Base-by-base conservation (phyloP, 2,329 filamentous ascomycete genomes). In the Hirsutella rhossiliensis region DNA sequence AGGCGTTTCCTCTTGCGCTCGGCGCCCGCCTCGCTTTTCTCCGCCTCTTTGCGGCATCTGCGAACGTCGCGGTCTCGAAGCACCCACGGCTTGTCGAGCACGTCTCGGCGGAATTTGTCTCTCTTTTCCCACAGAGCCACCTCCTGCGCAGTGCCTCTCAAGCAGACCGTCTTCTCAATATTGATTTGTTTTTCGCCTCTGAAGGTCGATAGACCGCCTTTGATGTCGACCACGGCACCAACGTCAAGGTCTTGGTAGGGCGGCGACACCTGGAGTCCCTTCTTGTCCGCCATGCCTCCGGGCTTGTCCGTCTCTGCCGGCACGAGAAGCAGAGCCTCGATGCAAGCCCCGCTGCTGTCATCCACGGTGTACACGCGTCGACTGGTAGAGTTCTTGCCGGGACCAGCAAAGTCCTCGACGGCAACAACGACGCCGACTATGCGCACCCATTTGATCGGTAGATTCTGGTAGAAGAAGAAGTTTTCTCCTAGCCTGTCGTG, bases 371-470 rank as follows among this genome's bases (percentile, higher is more conserved):
- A 78, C 36, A 75, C 62, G 38, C 64, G 67, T 31, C 65, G 65
- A 31, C 61, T 62, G 31, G 54, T 49, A 45, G 23, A 27, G 23
- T 27, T 27, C 23, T 27, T 27, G 23, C 23, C 23, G 2, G 23
- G 23, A 7, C 23, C 23, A 9, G 23, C 23, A 27, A 66, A 73
- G 19, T 78, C 69, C 49, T 78, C 72, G 31, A 78, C 62, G 12
- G 74, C 76, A 44, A 88, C 79, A 19, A 90, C 72, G 9, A 87
- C 62, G 28, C 86, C 86, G 8, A 79, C 73, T 29, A 89, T 61
- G 48, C 81, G 79, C 43, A 85, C 75, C 76, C 81, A 89, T 71
- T 79, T 78, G 52, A 90, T 78, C 0, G 85, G 85, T 51, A 89
- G 78, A 59, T 88, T 89, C 41, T 71, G 62, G 63, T 80, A 72